Evolutionary conservation across 2,329 filamentous ascomycete genomes (phyloP), one percentile per base, ranked within the genome.

Genomic region (Aureobasidium pullulans): DNA sequence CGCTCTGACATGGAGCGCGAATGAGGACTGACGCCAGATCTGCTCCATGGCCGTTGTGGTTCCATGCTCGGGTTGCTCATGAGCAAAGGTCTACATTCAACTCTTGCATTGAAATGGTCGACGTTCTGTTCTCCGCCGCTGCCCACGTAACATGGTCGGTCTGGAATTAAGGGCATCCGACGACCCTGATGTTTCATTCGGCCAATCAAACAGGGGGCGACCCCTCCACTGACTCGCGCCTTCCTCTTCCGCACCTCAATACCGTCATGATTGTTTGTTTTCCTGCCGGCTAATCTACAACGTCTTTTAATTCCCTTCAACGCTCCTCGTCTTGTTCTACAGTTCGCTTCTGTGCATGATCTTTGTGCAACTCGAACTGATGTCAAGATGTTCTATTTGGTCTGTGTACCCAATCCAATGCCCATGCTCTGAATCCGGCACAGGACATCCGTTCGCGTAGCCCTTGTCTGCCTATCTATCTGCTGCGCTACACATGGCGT

Each of bases 1-100:
- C 60, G 54, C 54, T 47, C 54, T 28, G 54, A 39, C 54, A 39
- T 46, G 52, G 52, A 57, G 9, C 52, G 40, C 31, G 39, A n/a
- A 16, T 57, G 42, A 32, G 52, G 50, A 34, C 29, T 43, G 50
- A 28, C 34, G 50, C 37, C 39, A 16, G 16, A n/a, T 29, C 50
- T 54, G 50, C 28, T 43, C 50, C 50, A 54, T 8, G 50, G 50
- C 28, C 50, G 50, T 54, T 42, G 50, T n/a, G 32, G 15, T 9
- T 54, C 50, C 50, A 54, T 54, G 29, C 2, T 34, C 9, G 29
- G 4, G n/a, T 43, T 19, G 50, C 37, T 54, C 50, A 54, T 23
- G 50, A 54, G 50, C 50, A 54, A 11, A 43, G 50, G 28, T 32
- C n/a, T 7, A 15, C 11, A 16, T 15, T 7, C 39, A 16, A 15